Base-by-base conservation (phyloP, 805 yeast genomes). In the Sugiyamaella qingdaonensis region DNA sequence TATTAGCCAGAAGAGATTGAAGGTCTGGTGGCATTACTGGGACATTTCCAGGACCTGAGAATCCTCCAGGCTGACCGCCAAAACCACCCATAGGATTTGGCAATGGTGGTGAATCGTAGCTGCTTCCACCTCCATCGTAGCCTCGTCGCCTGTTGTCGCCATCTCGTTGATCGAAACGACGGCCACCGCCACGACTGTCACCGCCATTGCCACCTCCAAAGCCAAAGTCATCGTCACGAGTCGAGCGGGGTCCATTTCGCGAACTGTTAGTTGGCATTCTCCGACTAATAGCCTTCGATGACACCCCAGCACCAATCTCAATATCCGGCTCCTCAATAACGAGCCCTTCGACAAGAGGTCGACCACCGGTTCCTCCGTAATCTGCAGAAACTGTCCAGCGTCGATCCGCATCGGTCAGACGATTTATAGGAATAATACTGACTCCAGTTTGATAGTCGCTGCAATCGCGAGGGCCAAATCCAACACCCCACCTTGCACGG, bases 381-480 rank as follows among this genome's bases (percentile, higher is more conserved):
- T 88, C 92, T 2, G 98, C 97, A 54, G 78, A 74, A 34, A 81
- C 86, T 10, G 88, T 80, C 99, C 99, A 94, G 57, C 85, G 76
- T 64, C 78, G 81, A 69, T 94, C 99, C 18, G 97, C 96, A 55
- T 94, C 99, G 0, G 99, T 94, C 61, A 94, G 77, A 63, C 97
- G 80, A 54, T 80, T 80, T 48, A 94, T 73, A 13, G 98, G 97
- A 56, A 94, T 89, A 35, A 90, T 80, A 55, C 96, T 86, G 36
- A 85, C 78, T 57, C 99, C 99, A 54, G 85, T 85, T 65, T 85
- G 91, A 70, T 94, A 94, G 70, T 94, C 95, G 68, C 96, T 88
- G 74, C 98, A 92, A 69, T 94, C 98, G 74, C 99, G 82, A 51
- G 99, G 99, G 3, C 99, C 99, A 65, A 87, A 94, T 1, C 99